These are phyloP conservation scores for Volvariella volvacea DNA, from an alignment of 1,284 basidiomycete species.

Conservation along the genomic window DNA sequence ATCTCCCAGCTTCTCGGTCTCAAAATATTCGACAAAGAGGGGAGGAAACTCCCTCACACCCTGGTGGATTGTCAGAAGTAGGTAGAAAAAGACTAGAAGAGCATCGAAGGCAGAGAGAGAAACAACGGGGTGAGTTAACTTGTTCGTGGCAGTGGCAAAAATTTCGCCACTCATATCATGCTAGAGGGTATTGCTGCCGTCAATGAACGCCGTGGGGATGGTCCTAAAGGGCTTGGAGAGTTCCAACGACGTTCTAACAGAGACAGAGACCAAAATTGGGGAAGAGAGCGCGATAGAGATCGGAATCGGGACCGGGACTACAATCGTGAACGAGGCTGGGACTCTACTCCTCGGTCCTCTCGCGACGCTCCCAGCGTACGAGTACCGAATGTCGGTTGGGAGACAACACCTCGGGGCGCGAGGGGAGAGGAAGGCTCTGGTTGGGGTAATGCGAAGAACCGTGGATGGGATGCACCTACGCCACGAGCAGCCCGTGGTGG, in stretches of 20 bases:
- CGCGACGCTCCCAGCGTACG: slow-evolving; percentile 80
- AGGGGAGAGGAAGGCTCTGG: slow-evolving; percentile 44
- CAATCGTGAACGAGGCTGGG: slow-evolving; percentile 46
- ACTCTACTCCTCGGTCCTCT: slow-evolving; percentile 65
- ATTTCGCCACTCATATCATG: slow-evolving; percentile 4
- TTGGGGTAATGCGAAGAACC: slow-evolving; percentile 52
- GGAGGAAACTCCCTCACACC: slow-evolving; percentile 91
- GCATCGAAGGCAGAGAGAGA: slow-evolving; percentile 61
- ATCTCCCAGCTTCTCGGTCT: slow-evolving; percentile 51
- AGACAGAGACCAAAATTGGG: slow-evolving; percentile 40
- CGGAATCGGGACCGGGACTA: slow-evolving; percentile 18
- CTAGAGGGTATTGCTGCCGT: slow-evolving; percentile 58
- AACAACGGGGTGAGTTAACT: slow-evolving; percentile 41
- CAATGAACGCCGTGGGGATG: slow-evolving; percentile 47
- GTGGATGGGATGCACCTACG: slow-evolving; percentile 83
- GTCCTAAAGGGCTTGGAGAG: slow-evolving; percentile 61
- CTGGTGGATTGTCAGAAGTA: slow-evolving; percentile 76
- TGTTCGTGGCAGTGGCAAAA: not conserved
- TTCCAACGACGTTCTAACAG: slow-evolving; percentile 66
- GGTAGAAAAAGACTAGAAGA: slow-evolving; percentile 74
- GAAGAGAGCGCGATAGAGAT: slow-evolving; percentile 22
- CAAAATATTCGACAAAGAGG: slow-evolving; percentile 66
- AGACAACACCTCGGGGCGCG: slow-evolving; percentile 71
- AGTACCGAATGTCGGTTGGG: slow-evolving; percentile 86
- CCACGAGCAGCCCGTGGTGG: slow-evolving; percentile 60